Base-by-base conservation (phyloP, 1,139 yeast species). In the Diutina mesorugosa region DNA sequence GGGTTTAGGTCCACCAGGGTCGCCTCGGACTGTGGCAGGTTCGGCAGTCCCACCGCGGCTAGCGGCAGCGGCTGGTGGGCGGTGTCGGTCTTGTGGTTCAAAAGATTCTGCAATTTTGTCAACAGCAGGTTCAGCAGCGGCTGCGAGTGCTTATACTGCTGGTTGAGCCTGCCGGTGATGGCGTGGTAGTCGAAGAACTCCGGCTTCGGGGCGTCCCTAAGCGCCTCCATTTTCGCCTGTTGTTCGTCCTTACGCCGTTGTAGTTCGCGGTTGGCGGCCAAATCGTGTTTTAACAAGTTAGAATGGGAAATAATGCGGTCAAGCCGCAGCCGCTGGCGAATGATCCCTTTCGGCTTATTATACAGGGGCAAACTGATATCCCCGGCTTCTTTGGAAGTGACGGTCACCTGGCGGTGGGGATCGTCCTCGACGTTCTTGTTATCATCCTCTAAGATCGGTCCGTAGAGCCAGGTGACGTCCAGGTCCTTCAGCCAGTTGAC, bases 401-500 rank as follows among this genome's bases (percentile, higher is more conserved):
- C 77, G 14, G 74, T 74, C 46, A 55, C 59, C 68, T 67, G 48
- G 64, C 63, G 56, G 65, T 62, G 55, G 57, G 63, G 57, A 57
- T 63, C 62, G 26, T 59, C 57, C 10, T 60, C 59, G 8, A 68
- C 69, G 51, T 73, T 68, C 53, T 65, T 59, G 46, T 67, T 68
- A 48, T 71, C 74, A 58, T 78, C 81, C 59, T 75, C 76, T 58
- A 79, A 81, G 45, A 89, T 78, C 0, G 95, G 95, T 6, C 93
- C 95, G 68, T 86, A 87, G n/a, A 87, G 71, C 84, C 90, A 85
- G 0, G 91, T 85, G 28, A 86, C 89, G 68, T 87, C 95, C 56
- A 83, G 83, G 60, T 85, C 93, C 66, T 87, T 87, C 50, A 83
- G 79, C 95, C 95, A 87, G 66, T 87, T 86, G 29, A 87, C 85